Evolutionary conservation across 805 yeast species (phyloP), one percentile per base, ranked within the genome.

Genomic region (Helenozyma rhizophorensis): DNA sequence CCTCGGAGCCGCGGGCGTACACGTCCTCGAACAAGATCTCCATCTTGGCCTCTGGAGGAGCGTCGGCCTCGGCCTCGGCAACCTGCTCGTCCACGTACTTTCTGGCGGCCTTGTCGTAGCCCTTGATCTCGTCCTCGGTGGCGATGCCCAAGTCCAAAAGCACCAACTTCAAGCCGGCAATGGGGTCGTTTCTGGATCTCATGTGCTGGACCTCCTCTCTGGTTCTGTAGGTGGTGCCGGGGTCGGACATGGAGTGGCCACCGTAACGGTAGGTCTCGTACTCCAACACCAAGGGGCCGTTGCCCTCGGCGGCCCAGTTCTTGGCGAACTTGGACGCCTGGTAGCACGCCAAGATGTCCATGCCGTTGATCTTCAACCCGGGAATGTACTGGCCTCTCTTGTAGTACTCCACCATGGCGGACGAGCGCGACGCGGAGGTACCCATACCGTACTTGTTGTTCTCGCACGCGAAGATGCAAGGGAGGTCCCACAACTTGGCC

Each of bases 361-460:
- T 93, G 74, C 97, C 98, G 66, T 93, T 93, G 56, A 90, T 85
- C 74, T 89, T 93, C 60, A 93, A 74, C 72, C 98, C 98, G 48
- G 98, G 98, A 50, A 93, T 93, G 75, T 87, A 93, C 72, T 93
- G 98, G 61, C 97, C 98, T 73, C 98, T 88, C 80, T 90, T 87
- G 80, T 85, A 85, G 76, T 88, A 93, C 56, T 93, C 97, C 40
- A 94, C 83, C 74, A 88, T 68, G 33, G 98, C 98, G 33, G 97
- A 88, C 10, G 97, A 88, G 72, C 98, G 83, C 29, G 96, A 66
- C 35, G 97, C 97, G 45, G 98, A 70, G 33, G 98, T 93, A 72
- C 98, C 98, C 98, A 93, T 93, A 76, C 98, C 98, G 65, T 93
- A 93, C 72, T 88, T 93, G 81, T 93, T 93, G 78, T 93, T 93